Evolutionary conservation across 345 rosid genomes (phyloP), one percentile per base, ranked within the genome.

Genomic region (Acer negundo): DNA sequence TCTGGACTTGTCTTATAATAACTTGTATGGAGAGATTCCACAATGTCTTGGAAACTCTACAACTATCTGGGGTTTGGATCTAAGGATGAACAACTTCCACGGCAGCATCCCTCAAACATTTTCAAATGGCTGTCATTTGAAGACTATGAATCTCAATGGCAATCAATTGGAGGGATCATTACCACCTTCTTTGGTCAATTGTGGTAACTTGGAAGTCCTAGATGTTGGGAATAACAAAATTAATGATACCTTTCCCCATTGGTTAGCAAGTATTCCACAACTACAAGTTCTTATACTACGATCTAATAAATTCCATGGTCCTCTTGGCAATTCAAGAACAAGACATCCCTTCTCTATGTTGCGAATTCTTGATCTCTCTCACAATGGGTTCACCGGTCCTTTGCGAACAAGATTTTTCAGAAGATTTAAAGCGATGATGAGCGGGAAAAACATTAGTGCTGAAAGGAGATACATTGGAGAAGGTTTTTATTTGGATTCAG

Each of bases 61-160:
- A 13, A 0, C 0, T 8, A 55, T 83, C 0, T 28, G 0, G 0
- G 81, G 77, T 5, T 22, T 83, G 63, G 63, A 78, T 46, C 23
- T 83, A 35, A 24, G 69, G 59, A 72, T 0, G 35, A 83, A 80
- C 47, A 65, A 31, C 51, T 31, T 83, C 16, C 35, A 23, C 2
- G 83, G 86, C 23, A 38, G 7, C 7, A 74, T 83, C n/a, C 73
- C 81, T 46, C 49, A 46, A 46, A 46, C 8, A 46, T 46, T 46
- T 46, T 12, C 49, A 46, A 46, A 46, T 10, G 49, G 49, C 12
- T 6, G 7, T 38, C 42, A 7, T 0, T 38, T 38, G 42, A 38
- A 4, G 0, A 38, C 42, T 38, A 0, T 38, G 42, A 44, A 70
- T 20, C 22, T 77, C 1, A 70, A 62, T 13, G 42, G 31, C 8